Evolutionary conservation across 495 filamentous ascomycete genomes (phyloP).

Genomic region (Penicillium argentinense): DNA sequence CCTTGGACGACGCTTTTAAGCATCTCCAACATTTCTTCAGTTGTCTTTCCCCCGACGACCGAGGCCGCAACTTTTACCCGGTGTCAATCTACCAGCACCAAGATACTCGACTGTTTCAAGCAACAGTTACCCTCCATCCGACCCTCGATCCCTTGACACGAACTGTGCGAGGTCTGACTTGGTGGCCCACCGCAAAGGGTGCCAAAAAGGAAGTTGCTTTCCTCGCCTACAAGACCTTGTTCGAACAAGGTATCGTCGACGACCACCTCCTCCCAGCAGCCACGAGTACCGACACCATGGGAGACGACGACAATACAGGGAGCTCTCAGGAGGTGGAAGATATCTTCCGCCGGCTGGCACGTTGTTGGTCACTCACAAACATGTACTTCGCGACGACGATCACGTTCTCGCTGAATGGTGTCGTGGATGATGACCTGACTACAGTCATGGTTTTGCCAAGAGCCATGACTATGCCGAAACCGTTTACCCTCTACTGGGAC

Average conservation of each 20-base stretch:
- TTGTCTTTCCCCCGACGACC: too few species aligned
- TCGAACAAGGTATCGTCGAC: conserved; percentile 70
- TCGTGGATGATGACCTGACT: conserved; percentile 27
- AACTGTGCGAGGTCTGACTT: conserved; percentile 42
- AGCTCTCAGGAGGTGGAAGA: too few species aligned
- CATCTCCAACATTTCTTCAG: conserved; percentile 86
- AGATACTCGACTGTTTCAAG: conserved; percentile 14
- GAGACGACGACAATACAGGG: too few species aligned
- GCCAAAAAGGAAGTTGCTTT: conserved; percentile 85
- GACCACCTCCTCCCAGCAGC: conserved; percentile 71
- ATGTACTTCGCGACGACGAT: too few species aligned
- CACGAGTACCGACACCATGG: too few species aligned
- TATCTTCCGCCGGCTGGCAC: too few species aligned
- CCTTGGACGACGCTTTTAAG: conserved; percentile 64
- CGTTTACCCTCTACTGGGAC: conserved; percentile 54
- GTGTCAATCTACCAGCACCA: conserved; percentile 44
- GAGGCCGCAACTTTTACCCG: conserved; percentile 60
- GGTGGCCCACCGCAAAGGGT: conserved; percentile 71
- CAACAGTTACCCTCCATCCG: conserved; percentile 65
- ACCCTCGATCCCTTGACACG: conserved; percentile 67
- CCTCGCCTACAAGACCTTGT: conserved; percentile 71
- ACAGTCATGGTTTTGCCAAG: conserved; percentile 50
- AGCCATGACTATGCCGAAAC: conserved; percentile 35
- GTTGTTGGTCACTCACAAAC: too few species aligned
- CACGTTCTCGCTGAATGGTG: conserved; percentile 26